Base-by-base conservation (phyloP, 2,329 filamentous ascomycete genomes). In the Aurifilum marmelostoma region DNA sequence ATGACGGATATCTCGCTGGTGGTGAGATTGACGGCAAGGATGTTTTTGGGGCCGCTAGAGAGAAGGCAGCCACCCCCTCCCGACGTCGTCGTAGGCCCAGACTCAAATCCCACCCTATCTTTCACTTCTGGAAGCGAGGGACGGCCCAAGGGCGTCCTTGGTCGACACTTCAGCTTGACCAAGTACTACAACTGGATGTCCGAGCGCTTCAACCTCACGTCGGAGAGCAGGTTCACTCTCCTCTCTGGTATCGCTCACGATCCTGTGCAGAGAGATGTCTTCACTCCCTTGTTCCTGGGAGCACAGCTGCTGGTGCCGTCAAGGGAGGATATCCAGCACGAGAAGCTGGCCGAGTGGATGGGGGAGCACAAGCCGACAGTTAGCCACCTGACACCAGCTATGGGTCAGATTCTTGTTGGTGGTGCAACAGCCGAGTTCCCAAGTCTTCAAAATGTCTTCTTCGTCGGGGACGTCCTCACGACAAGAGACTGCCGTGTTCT, bases 171-270 rank as follows among this genome's bases (percentile, higher is more conserved):
- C 81, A 92, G 89, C 64, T 83, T 98, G 71, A 88, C 93, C 1
- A 90, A 91, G 75, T 98, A 97, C 81, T 97, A 95, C 76, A 89
- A 90, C 27, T 98, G 94, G 94, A 98, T 98, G 95, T 89, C 93
- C 0, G 82, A 96, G 80, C 88, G 84, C 2, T 98, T 98, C 78
- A 84, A 88, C 63, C 60, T 69, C 18, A 66, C 69, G 1, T 69
- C 69, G n/a, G 69, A 68, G 39, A 70, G 66, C 63, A 87, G 86
- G 72, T 97, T 97, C 76, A 93, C 94, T 3, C 90, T 94, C 83
- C 84, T 97, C 9, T 91, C 88, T 63, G 94, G 94, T 61, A 97
- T 97, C 74, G 92, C 92, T 3, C 92, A 96, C 77, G 89, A 91
- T 73, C 88, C 88, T 3, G 86, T 90, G 43, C 68, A 71, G 60